These are phyloP conservation scores for Triticum monococcum DNA, from an alignment of 176 grass and related monocot species.

Conservation along the genomic window DNA sequence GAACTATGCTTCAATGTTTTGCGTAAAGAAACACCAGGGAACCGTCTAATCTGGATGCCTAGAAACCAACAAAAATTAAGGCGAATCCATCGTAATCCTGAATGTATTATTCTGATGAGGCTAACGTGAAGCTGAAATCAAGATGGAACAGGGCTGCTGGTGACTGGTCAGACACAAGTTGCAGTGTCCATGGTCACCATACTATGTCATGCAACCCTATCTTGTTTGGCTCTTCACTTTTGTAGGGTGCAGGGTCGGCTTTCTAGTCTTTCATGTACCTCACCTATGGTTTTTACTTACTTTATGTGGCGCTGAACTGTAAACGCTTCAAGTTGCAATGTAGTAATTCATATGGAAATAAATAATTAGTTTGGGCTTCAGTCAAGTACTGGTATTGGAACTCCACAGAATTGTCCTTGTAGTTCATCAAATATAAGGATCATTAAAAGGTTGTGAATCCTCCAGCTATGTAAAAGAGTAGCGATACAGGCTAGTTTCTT, in stretches of 20 bases:
- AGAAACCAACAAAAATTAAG: constrained; percentile 29
- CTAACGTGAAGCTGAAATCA: neutral
- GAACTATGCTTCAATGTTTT: neutral
- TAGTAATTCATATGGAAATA: neutral
- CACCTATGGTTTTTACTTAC: neutral
- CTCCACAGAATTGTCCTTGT: neutral
- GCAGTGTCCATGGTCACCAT: neutral
- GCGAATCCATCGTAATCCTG: constrained; percentile 23
- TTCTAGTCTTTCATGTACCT: constrained; percentile 20
- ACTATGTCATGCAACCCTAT: constrained; percentile 24
- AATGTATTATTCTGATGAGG: constrained; percentile 27
- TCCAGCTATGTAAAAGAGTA: too few relatives aligned
- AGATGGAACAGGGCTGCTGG: constrained; percentile 26
- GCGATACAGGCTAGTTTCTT: too few relatives aligned
- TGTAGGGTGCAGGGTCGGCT: constrained; percentile 2
- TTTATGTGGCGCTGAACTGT: neutral
- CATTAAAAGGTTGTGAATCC: neutral
- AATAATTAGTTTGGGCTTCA: neutral
- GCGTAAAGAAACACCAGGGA: neutral
- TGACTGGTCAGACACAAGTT: constrained; percentile 22
- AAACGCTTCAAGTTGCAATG: neutral
- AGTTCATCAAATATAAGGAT: neutral
- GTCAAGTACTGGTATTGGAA: neutral
- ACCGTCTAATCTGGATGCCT: neutral
- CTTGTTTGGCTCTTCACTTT: constrained; percentile 31